Evolutionary conservation across 176 grass and related monocot species (phyloP).

Genomic region (Aegilops bicornis): DNA sequence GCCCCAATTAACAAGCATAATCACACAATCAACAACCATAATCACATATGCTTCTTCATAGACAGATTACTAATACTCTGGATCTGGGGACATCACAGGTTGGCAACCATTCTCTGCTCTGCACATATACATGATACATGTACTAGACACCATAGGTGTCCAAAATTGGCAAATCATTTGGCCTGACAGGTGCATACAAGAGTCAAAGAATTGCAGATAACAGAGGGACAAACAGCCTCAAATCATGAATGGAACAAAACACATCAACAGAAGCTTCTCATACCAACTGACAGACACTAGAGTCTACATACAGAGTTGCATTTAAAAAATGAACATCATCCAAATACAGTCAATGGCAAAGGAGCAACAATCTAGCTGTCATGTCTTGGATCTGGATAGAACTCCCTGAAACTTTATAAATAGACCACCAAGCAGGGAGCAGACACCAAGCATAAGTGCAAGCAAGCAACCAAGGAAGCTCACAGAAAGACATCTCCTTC

Average conservation of each 20-base stretch:
- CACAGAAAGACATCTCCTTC: not conserved
- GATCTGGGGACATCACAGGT: conserved; percentile 29
- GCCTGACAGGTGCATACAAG: not conserved
- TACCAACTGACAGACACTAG: conserved; percentile 36
- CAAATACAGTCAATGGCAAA: not conserved
- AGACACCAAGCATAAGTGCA: no score
- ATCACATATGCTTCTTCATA: not conserved
- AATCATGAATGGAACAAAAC: conserved; percentile 34
- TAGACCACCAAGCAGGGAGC: no score
- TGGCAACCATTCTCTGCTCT: conserved; percentile 23
- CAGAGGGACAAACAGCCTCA: conserved; percentile 36
- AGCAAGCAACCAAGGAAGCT: no score
- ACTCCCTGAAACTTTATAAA: no score
- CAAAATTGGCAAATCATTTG: conserved; percentile 15
- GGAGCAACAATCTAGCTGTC: conserved; percentile 36
- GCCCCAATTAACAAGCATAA: no score
- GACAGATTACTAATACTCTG: not conserved
- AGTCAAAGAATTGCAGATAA: conserved; percentile 44
- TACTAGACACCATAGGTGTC: conserved; percentile 26
- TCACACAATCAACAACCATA: conserved; percentile 5
- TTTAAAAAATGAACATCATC: not conserved
- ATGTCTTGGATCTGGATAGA: conserved; percentile 19
- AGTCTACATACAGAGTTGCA: conserved; percentile 6
- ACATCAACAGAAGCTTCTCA: conserved; percentile 13
- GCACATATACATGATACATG: not conserved